These are phyloP conservation scores for Aureobasidium zeae DNA, from an alignment of 2,329 filamentous ascomycete species.

Conservation along the genomic window DNA sequence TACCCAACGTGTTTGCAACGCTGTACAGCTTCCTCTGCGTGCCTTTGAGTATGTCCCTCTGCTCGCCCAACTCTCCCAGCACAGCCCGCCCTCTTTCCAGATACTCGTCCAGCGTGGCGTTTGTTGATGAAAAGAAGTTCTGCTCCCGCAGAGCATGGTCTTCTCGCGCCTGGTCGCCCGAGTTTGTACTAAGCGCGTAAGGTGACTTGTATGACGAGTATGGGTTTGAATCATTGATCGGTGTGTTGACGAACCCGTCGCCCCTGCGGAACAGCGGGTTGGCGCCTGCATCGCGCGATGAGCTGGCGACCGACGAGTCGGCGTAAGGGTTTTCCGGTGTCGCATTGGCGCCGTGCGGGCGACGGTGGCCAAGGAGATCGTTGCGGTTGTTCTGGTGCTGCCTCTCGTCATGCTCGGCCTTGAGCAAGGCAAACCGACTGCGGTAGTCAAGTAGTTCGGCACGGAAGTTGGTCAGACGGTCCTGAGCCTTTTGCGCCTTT, in stretches of 20 bases:
- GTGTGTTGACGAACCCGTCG: constrained; percentile 23
- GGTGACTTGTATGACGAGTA: constrained; percentile 32
- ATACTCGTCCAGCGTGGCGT: constrained; percentile 85
- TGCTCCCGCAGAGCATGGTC: constrained; percentile 81
- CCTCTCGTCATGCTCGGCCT: constrained; percentile 63
- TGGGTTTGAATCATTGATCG: constrained; percentile 28
- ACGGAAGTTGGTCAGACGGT: constrained; percentile 78
- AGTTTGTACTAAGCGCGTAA: constrained; percentile 24
- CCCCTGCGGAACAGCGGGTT: constrained; percentile 30
- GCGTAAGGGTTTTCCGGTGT: constrained; percentile 92
- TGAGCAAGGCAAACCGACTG: constrained; percentile 65
- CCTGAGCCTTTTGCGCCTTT: constrained; percentile 84
- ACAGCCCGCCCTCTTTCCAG: constrained; percentile 85
- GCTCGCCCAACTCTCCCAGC: constrained; percentile 75
- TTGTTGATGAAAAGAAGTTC: constrained; percentile 72
- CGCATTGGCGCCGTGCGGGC: constrained; percentile 61
- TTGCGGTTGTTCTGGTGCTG: constrained; percentile 44
- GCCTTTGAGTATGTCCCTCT: constrained; percentile 89
- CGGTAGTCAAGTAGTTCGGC: constrained; percentile 73
- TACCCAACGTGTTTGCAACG: constrained; percentile 84
- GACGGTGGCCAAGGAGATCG: constrained; percentile 68
- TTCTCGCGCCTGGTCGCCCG: constrained; percentile 45
- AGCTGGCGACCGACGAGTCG: constrained; percentile 37
- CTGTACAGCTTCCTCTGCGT: constrained; percentile 87
- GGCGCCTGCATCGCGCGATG: constrained; percentile 21